Conservation (phyloP, 1,139 yeast genomes). For the Candida glucosophila region DNA sequence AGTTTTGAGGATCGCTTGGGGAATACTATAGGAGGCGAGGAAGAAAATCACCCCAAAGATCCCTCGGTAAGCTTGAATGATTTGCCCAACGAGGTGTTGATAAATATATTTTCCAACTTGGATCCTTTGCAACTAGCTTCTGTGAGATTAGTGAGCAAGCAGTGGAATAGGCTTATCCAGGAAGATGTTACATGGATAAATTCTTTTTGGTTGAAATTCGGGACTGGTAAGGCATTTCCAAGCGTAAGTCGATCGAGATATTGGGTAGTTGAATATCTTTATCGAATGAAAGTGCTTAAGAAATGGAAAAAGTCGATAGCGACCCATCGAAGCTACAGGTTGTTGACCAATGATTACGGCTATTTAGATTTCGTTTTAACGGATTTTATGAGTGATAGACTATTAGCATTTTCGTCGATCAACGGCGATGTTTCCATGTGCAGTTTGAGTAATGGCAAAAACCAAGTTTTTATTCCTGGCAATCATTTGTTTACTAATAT, state of each 20-base stretch:
- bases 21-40: background rate
- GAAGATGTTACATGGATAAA: slow-evolving; percentile 58
- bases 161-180: slow-evolving; percentile 43
- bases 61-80: no score
- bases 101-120: slow-evolving; percentile 45
- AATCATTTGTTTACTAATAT: slow-evolving; percentile 13
- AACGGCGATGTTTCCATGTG: slow-evolving; percentile 32
- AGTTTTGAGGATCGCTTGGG: background rate
- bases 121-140: slow-evolving; percentile 46
- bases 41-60: background rate
- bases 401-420: slow-evolving; percentile 23
- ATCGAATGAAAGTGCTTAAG: slow-evolving; percentile 31
- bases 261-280: slow-evolving; percentile 51
- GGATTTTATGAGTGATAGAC: slow-evolving; percentile 29
- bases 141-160: slow-evolving; percentile 44
- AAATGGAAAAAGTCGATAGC: slow-evolving; percentile 46
- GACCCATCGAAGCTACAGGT: slow-evolving; percentile 21
- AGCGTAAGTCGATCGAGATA: slow-evolving; percentile 43
- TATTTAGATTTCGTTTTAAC: slow-evolving; percentile 20
- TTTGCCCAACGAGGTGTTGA: slow-evolving; percentile 52
- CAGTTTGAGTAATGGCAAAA: slow-evolving; percentile 31
- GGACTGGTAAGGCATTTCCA: slow-evolving; percentile 39
- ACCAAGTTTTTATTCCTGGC: slow-evolving; percentile 34
- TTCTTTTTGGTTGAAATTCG: slow-evolving; percentile 40
- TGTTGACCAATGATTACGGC: slow-evolving; percentile 19